Evolutionary conservation across 148 eudicot species (phyloP).

Genomic region (Suaeda aralocaspica): DNA sequence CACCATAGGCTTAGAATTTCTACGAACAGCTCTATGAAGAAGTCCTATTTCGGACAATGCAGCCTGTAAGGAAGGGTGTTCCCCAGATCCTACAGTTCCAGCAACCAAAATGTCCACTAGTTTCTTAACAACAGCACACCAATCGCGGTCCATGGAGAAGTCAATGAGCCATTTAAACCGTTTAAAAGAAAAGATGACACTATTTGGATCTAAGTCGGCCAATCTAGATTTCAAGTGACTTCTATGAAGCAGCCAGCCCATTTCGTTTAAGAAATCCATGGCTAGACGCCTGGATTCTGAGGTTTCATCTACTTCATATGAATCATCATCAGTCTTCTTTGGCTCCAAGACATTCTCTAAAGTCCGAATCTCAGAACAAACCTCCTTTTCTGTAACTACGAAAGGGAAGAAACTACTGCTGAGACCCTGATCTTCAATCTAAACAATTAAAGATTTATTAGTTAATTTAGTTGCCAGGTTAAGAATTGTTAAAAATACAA

Average conservation of each 20-base stretch:
- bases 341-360: constrained; percentile 50
- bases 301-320: constrained; percentile 22
- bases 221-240: constrained; percentile 45
- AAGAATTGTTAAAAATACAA: too few species aligned
- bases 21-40: constrained; percentile 69
- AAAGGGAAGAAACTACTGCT: constrained; percentile 85
- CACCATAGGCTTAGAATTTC: constrained; percentile 64
- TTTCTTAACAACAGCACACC: constrained; percentile 82
- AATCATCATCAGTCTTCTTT: constrained; percentile 35
- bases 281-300: constrained; percentile 46
- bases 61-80: constrained; percentile 38
- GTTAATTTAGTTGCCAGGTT: too few species aligned
- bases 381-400: constrained; percentile 79
- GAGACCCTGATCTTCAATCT: constrained; percentile 86
- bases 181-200: constrained; percentile 45
- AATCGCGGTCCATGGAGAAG: constrained; percentile 73
- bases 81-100: constrained; percentile 50
- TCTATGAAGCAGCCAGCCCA: constrained; percentile 94
- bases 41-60: constrained; percentile 61
- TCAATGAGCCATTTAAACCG: constrained; percentile 72
- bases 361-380: constrained; percentile 68
- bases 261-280: constrained; percentile 69
- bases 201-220: constrained; percentile 36
- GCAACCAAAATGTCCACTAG: constrained; percentile 47
- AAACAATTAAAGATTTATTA: constrained; percentile 11